Conservation (phyloP, 257 asterid species). For the Solanum microdontum region DNA sequence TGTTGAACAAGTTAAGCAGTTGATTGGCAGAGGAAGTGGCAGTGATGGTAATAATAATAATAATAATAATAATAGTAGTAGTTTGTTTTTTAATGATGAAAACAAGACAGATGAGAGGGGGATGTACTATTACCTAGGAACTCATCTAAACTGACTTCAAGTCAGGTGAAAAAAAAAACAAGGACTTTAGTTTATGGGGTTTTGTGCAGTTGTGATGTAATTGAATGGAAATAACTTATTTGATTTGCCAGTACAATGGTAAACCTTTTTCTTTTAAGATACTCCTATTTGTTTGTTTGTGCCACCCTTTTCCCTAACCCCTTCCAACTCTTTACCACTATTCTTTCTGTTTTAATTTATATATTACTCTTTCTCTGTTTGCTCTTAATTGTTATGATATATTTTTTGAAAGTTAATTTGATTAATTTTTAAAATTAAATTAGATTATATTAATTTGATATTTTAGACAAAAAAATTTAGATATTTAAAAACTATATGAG, state of each 20-base stretch:
- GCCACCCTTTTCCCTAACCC: neutral
- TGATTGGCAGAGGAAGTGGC: slow-evolving; percentile 1
- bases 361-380: no score
- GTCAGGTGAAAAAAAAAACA: neutral
- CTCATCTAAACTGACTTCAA: neutral
- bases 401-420: no score
- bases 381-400: no score
- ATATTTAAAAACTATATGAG: no score
- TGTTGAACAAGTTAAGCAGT: slow-evolving; percentile 51
- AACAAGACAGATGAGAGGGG: slow-evolving; percentile 35
- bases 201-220: neutral
- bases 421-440: no score
- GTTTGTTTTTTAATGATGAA: slow-evolving; percentile 35
- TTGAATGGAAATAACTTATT: neutral
- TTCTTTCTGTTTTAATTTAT: no score
- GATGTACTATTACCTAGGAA: slow-evolving; percentile 29
- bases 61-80: neutral
- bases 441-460: no score
- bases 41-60: neutral
- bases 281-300: neutral
- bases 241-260: neutral
- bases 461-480: no score
- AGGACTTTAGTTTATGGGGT: neutral
- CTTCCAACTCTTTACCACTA: neutral
- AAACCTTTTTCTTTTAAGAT: neutral